These are phyloP conservation scores for Pontederia crassipes DNA, from an alignment of 176 grass and related monocot genomes.

Conservation along the genomic window DNA sequence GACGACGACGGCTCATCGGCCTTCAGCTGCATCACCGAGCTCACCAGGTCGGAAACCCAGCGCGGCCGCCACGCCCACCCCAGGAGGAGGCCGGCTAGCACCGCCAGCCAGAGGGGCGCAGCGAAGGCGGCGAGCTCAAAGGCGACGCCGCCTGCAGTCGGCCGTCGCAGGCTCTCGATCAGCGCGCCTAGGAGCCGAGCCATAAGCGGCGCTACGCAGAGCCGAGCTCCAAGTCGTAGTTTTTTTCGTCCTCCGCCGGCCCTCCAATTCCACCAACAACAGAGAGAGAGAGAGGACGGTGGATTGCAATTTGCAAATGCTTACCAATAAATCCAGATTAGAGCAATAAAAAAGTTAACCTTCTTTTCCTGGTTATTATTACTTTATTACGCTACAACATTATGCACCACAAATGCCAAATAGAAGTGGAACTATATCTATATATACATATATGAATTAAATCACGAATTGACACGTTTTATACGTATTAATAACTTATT, in stretches of 20 bases:
- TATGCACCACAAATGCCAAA: too few relatives aligned
- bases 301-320: too few relatives aligned
- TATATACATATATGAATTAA: too few relatives aligned
- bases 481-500: too few relatives aligned
- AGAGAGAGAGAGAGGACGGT: not conserved
- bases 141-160: slow-evolving; percentile 29
- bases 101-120: slow-evolving; percentile 68
- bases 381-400: too few relatives aligned
- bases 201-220: slow-evolving; percentile 21
- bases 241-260: not conserved
- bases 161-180: slow-evolving; percentile 34
- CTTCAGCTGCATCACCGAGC: not conserved
- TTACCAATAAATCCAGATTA: too few relatives aligned
- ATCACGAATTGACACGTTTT: too few relatives aligned
- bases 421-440: too few relatives aligned
- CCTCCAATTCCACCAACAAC: not conserved
- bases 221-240: not conserved
- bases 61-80: slow-evolving; percentile 84
- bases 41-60: slow-evolving; percentile 39
- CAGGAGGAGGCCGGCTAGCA: slow-evolving; percentile 45
- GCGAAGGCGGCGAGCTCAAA: slow-evolving; percentile 42
- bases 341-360: too few relatives aligned
- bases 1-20: not conserved
- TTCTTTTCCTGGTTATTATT: too few relatives aligned
- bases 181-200: slow-evolving; percentile 37